phyloP scores from a whole-genome alignment of 2,329 filamentous ascomycete species.

The Rhexocercosporidium sp. region DNA sequence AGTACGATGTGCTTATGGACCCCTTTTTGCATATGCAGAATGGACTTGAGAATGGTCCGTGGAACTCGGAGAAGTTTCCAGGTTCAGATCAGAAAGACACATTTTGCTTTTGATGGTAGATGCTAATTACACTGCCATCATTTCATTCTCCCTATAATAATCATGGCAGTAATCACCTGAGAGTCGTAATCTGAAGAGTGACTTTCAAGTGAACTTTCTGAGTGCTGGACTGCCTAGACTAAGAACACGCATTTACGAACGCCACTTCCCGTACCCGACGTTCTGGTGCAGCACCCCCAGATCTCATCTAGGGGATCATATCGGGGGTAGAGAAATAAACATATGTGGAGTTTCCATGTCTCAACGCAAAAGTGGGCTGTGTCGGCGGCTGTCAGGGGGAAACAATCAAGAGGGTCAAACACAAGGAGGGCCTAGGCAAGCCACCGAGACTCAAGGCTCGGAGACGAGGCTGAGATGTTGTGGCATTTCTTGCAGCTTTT shows the following conservation, averaged over 20 bases:
- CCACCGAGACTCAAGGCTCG: background rate
- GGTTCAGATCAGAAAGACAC: slow-evolving; percentile 4
- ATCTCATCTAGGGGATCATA: background rate
- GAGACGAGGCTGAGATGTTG: background rate
- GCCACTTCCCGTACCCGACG: background rate
- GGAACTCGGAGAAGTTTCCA: background rate
- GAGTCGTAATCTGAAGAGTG: background rate
- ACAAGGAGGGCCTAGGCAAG: background rate
- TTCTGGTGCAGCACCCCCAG: background rate
- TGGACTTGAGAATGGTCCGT: background rate
- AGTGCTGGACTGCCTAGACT: no score
- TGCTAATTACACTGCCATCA: background rate
- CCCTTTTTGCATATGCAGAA: slow-evolving; percentile 1
- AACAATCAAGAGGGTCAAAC: no score
- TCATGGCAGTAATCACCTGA: no score
- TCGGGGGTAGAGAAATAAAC: background rate
- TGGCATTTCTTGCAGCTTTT: slow-evolving; percentile 3
- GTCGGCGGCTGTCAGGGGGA: slow-evolving; percentile 6
- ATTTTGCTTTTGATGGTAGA: background rate
- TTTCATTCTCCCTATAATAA: no score
- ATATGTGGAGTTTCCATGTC: background rate
- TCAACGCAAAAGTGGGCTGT: background rate
- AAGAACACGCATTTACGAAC: no score
- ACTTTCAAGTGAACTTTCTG: no score
- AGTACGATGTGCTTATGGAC: slow-evolving; percentile 8